A percentile compares a stretch with the other conserved stretches of the same genome.
These are phyloP conservation scores for Exobasidium cylindrosporum DNA, from an alignment of 1,284 basidiomycete genomes.

Conservation along the genomic window DNA sequence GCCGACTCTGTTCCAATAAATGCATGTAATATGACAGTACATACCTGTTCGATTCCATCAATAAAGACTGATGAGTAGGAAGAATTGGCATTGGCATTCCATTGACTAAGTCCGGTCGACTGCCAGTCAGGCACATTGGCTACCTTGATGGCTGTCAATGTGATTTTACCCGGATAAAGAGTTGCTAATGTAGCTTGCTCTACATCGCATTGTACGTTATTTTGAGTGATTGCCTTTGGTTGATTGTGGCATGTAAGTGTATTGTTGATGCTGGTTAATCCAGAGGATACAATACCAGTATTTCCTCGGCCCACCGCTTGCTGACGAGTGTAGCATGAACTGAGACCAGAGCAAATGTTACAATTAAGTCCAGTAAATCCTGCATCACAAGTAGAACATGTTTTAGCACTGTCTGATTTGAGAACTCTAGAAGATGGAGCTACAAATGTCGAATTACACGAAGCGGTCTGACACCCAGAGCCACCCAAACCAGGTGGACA, in stretches of 20 bases:
- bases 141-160: constrained; percentile 37
- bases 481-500: constrained; percentile 40
- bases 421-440: constrained; percentile 22
- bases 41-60: constrained; percentile 30
- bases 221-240: constrained; percentile 33
- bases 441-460: constrained; percentile 37
- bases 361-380: constrained; percentile 44
- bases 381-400: constrained; percentile 29
- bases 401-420: constrained; percentile 23
- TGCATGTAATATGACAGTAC: background rate
- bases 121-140: constrained; percentile 23
- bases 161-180: constrained; percentile 35
- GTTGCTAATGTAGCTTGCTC: constrained; percentile 25
- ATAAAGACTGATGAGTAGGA: constrained; percentile 39
- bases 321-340: constrained; percentile 25
- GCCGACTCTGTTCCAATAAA: background rate
- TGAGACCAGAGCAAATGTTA: constrained; percentile 34
- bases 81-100: constrained; percentile 27
- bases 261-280: constrained; percentile 20
- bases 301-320: constrained; percentile 18
- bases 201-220: constrained; percentile 16
- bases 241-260: constrained; percentile 36
- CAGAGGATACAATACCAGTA: constrained; percentile 11
- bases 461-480: constrained; percentile 31
- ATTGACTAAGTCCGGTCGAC: constrained; percentile 30